Percentiles rank a stretch among this genome's conserved stretches.
These are phyloP conservation scores for Botrytis paeoniae DNA, from an alignment of 2,329 filamentous ascomycete species.

Conservation along the genomic window DNA sequence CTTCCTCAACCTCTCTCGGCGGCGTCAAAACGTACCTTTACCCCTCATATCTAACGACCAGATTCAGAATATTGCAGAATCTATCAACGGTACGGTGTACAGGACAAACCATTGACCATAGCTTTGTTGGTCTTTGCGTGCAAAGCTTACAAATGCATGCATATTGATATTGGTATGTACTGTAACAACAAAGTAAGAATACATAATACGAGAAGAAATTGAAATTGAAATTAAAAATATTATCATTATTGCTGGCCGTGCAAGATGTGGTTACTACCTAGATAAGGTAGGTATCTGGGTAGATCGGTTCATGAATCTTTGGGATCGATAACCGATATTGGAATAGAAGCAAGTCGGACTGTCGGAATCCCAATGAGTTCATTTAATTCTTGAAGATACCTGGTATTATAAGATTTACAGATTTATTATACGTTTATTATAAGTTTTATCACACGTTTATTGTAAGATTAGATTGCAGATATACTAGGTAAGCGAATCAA, in stretches of 20 bases:
- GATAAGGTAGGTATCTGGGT: neutral
- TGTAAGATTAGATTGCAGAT: conserved; percentile 7
- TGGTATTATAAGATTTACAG: neutral
- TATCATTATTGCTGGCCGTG: neutral
- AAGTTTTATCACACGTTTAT: neutral
- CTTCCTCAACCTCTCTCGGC: conserved; percentile 1
- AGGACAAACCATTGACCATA: conserved; percentile 1
- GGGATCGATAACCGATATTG: neutral
- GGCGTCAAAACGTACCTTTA: neutral
- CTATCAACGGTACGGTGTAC: neutral
- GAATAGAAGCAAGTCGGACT: neutral
- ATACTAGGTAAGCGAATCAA: neutral
- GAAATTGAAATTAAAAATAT: neutral
- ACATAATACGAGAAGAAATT: neutral
- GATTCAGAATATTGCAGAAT: neutral
- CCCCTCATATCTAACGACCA: neutral
- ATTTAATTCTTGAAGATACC: no score
- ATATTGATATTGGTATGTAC: neutral
- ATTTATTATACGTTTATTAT: neutral
- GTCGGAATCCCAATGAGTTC: neutral
- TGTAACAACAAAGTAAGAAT: neutral
- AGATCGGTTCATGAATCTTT: neutral
- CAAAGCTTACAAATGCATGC: neutral
- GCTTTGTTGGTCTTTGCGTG: neutral
- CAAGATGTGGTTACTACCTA: neutral